Evolutionary conservation across 2,329 filamentous ascomycete genomes (phyloP).

Genomic region (Biscogniauxia marginata): DNA sequence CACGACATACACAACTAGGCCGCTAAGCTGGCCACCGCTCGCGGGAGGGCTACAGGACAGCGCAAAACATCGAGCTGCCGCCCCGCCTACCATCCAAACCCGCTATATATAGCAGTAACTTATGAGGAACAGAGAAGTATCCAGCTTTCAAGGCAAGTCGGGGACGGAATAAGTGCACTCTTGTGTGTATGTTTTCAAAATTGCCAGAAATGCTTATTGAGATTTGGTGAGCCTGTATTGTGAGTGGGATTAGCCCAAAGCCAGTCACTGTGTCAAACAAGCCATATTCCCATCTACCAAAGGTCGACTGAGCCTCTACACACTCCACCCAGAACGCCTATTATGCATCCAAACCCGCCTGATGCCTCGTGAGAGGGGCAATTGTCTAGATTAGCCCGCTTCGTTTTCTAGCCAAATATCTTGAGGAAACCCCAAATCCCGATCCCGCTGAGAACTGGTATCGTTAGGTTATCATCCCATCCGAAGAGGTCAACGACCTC

Average conservation of each 20-base stretch:
- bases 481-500: slow-evolving; percentile 90
- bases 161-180: neutral
- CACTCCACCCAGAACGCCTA: slow-evolving; percentile 23
- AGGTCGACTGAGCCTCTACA: slow-evolving; percentile 1
- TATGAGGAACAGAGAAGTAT: neutral
- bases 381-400: slow-evolving; percentile 15
- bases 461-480: slow-evolving; percentile 97
- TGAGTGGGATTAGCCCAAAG: slow-evolving; percentile 6
- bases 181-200: neutral
- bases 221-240: slow-evolving; percentile 4
- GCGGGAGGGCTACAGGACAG: slow-evolving; percentile 17
- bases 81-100: neutral
- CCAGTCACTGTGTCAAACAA: slow-evolving; percentile 15
- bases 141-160: neutral
- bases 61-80: slow-evolving; percentile 1
- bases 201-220: neutral
- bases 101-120: neutral
- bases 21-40: slow-evolving; percentile 18
- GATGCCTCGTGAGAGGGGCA: slow-evolving; percentile 8
- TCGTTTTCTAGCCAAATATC: slow-evolving; percentile 63
- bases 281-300: slow-evolving; percentile 9
- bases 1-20: slow-evolving; percentile 23
- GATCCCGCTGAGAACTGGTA: slow-evolving; percentile 84
- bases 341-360: slow-evolving; percentile 17
- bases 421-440: slow-evolving; percentile 92